These are phyloP conservation scores for Erysiphe pulchra DNA, from an alignment of 2,329 filamentous ascomycete genomes.

Conservation along the genomic window DNA sequence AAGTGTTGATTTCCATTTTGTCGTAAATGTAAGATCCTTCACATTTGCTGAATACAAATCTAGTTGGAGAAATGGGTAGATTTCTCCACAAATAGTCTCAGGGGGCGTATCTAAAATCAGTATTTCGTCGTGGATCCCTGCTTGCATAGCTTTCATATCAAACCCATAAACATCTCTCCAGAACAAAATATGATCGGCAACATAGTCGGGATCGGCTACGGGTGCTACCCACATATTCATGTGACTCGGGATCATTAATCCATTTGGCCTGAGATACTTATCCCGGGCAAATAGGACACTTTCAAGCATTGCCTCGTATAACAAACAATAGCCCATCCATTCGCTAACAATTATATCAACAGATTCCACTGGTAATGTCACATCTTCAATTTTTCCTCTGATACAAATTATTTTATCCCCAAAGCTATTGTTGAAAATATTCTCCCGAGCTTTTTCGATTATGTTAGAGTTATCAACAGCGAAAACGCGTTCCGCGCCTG, in stretches of 20 bases:
- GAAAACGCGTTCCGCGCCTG: conserved; percentile 64
- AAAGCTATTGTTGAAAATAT: conserved; percentile 59
- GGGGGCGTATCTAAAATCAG: conserved; percentile 46
- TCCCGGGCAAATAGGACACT: conserved; percentile 76
- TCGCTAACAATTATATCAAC: conserved; percentile 92
- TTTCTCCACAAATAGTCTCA: conserved; percentile 29
- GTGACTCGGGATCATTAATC: conserved; percentile 69
- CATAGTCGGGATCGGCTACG: conserved; percentile 49
- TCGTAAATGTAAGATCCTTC: conserved; percentile 51
- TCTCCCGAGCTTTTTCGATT: conserved; percentile 64
- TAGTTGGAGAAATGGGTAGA: conserved; percentile 45
- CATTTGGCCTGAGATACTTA: conserved; percentile 54
- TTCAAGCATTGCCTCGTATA: conserved; percentile 91
- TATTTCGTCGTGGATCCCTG: conserved; percentile 58
- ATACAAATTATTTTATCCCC: conserved; percentile 51
- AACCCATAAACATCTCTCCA: conserved; percentile 92
- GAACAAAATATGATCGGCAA: conserved; percentile 54
- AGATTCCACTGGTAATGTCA: conserved; percentile 46
- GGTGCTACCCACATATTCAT: conserved; percentile 65
- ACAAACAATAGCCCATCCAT: conserved; percentile 90
- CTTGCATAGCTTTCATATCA: conserved; percentile 76
- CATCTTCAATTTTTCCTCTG: conserved; percentile 70
- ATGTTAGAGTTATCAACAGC: conserved; percentile 86
- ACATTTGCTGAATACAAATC: conserved; percentile 48
- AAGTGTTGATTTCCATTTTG: conserved; percentile 36